These are phyloP conservation scores for Tulasnella sp. DNA, from an alignment of 768 basidiomycete species.

Conservation along the genomic window DNA sequence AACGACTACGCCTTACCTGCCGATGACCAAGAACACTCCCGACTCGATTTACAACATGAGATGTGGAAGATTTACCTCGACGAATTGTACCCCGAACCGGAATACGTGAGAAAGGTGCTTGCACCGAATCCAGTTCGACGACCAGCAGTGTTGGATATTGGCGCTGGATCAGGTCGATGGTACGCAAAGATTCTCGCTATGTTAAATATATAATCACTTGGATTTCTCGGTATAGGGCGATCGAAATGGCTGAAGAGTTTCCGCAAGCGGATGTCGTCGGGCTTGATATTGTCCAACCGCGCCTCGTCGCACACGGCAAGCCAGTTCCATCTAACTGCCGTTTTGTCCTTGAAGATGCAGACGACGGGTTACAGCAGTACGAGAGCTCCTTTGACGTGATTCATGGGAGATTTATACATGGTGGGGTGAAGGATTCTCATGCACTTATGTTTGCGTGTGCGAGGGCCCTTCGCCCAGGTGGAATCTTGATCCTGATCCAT, in stretches of 20 bases:
- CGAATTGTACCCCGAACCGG: not conserved
- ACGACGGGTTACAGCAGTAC: not conserved
- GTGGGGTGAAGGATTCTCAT: not conserved
- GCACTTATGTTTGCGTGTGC: not conserved
- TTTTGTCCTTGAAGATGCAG: not conserved
- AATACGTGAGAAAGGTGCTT: not conserved
- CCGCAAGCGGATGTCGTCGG: not conserved
- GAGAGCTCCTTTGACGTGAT: not conserved
- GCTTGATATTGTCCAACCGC: not conserved
- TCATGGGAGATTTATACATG: not conserved
- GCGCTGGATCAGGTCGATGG: not conserved
- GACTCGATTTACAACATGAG: not conserved
- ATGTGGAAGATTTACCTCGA: not conserved
- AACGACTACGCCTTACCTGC: not conserved
- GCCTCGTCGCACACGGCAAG: too few relatives aligned
- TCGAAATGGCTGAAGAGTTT: not conserved
- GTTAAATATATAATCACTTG: too few relatives aligned
- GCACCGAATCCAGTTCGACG: not conserved
- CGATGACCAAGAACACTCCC: not conserved
- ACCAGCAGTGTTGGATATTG: not conserved
- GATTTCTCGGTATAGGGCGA: too few relatives aligned
- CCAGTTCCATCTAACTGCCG: not conserved
- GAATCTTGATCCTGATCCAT: too few relatives aligned
- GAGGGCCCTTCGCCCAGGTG: not conserved
- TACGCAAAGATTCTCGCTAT: too few relatives aligned